These are phyloP conservation scores for Salix koriyanagi DNA, from an alignment of 345 rosid species.

Conservation along the genomic window DNA sequence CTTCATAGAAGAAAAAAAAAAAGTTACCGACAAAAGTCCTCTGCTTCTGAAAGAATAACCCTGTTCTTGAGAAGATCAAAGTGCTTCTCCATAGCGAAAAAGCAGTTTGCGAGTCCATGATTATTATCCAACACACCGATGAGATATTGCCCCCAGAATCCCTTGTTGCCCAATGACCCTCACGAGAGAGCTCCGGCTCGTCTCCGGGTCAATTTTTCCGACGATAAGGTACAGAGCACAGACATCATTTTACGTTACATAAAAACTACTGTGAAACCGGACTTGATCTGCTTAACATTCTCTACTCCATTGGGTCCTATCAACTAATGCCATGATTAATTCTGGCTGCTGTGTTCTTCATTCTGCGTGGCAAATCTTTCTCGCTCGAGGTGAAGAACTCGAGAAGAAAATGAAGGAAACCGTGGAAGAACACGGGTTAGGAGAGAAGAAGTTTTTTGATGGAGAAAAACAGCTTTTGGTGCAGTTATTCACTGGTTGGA, in stretches of 20 bases:
- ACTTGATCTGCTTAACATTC: neutral
- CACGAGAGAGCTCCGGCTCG: slow-evolving; percentile 1
- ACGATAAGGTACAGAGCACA: neutral
- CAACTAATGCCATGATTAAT: neutral
- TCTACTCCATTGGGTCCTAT: neutral
- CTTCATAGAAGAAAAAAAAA: neutral
- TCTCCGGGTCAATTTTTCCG: slow-evolving; percentile 6
- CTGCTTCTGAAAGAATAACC: slow-evolving; percentile 4
- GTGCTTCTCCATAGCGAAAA: neutral
- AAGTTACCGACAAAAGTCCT: neutral
- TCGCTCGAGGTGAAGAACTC: neutral
- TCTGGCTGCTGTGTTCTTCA: neutral
- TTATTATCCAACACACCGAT: neutral
- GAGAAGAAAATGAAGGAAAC: neutral
- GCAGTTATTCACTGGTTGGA: neutral
- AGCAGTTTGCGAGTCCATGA: neutral
- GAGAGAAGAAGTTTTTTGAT: neutral
- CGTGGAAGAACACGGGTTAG: neutral
- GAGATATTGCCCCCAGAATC: neutral
- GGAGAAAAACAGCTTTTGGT: neutral
- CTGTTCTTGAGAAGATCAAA: neutral
- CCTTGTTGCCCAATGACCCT: neutral
- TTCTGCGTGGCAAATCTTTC: neutral
- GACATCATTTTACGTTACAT: too few relatives aligned
- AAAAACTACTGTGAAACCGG: neutral